These are phyloP conservation scores for Pistacia integerrima DNA, from an alignment of 345 rosid species.

Conservation along the genomic window DNA sequence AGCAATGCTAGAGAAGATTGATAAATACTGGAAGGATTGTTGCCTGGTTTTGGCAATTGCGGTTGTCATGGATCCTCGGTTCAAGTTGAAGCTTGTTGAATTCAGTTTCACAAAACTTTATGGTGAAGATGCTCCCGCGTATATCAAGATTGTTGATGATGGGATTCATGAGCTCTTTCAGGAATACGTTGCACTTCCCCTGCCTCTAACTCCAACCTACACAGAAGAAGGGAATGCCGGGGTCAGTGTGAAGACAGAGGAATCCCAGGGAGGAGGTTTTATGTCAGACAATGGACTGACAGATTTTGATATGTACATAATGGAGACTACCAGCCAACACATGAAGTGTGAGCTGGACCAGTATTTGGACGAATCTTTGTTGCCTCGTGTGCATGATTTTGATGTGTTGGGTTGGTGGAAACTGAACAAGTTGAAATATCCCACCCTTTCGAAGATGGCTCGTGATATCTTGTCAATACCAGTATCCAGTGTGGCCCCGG, in stretches of 20 bases:
- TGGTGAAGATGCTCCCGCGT: constrained; percentile 68
- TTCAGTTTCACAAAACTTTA: constrained; percentile 85
- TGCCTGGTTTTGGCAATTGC: constrained; percentile 83
- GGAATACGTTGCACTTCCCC: constrained; percentile 74
- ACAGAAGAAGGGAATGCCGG: constrained; percentile 51
- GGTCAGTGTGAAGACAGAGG: constrained; percentile 34
- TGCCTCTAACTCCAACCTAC: constrained; percentile 62
- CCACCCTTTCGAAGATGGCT: constrained; percentile 87
- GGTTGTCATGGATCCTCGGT: constrained; percentile 96
- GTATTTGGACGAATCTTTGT: constrained; percentile 78
- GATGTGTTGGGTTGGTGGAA: constrained; percentile 94
- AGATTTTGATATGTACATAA: constrained; percentile 78
- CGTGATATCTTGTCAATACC: constrained; percentile 73
- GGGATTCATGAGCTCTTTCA: constrained; percentile 81
- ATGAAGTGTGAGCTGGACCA: constrained; percentile 86
- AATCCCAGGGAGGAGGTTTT: constrained; percentile 44
- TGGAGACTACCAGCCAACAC: constrained; percentile 72
- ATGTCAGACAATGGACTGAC: constrained; percentile 64
- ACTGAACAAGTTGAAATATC: constrained; percentile 78
- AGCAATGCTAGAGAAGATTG: constrained; percentile 67
- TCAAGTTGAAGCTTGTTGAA: constrained; percentile 94
- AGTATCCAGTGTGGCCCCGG: constrained; percentile 57
- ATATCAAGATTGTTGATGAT: constrained; percentile 74
- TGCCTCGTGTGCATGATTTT: constrained; percentile 76
- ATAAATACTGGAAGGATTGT: constrained; percentile 77